phyloP scores from a whole-genome alignment of 345 rosid species.

The Cardamine chenopodiifolia region DNA sequence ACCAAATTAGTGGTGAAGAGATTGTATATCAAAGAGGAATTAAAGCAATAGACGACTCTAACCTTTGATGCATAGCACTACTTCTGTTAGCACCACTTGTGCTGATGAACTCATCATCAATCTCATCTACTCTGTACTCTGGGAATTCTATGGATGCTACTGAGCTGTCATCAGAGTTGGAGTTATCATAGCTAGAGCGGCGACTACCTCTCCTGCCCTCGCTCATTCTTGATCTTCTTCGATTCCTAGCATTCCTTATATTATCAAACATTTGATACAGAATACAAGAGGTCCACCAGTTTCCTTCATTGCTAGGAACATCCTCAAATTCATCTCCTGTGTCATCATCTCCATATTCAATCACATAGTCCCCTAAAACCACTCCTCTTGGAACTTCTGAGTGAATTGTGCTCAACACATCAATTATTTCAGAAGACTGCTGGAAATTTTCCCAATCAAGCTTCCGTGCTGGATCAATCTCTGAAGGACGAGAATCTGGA shows the following conservation, averaged over 20 bases:
- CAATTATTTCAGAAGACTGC: conserved; percentile 93
- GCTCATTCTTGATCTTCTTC: conserved; percentile 78
- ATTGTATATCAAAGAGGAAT: neutral
- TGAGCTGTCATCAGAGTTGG: conserved; percentile 92
- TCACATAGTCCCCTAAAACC: conserved; percentile 95
- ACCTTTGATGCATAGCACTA: conserved; percentile 79
- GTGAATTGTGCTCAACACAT: conserved; percentile 94
- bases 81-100: conserved; percentile 58
- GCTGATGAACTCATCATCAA: conserved; percentile 72
- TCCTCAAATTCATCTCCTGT: conserved; percentile 89
- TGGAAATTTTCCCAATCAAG: conserved; percentile 98
- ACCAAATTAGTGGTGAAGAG: conserved; percentile 14
- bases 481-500: conserved; percentile 87
- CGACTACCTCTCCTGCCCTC: conserved; percentile 78
- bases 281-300: conserved; percentile 97
- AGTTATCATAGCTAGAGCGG: conserved; percentile 64
- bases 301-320: conserved; percentile 73
- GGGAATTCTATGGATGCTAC: conserved; percentile 78
- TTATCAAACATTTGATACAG: conserved; percentile 85
- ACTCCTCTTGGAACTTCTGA: conserved; percentile 96
- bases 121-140: conserved; percentile 83
- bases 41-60: conserved; percentile 32
- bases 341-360: conserved; percentile 91
- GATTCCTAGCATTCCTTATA: conserved; percentile 80
- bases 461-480: conserved; percentile 84